Base-by-base conservation (phyloP, 768 basidiomycete species). In the Guyanaporus albipodus region DNA sequence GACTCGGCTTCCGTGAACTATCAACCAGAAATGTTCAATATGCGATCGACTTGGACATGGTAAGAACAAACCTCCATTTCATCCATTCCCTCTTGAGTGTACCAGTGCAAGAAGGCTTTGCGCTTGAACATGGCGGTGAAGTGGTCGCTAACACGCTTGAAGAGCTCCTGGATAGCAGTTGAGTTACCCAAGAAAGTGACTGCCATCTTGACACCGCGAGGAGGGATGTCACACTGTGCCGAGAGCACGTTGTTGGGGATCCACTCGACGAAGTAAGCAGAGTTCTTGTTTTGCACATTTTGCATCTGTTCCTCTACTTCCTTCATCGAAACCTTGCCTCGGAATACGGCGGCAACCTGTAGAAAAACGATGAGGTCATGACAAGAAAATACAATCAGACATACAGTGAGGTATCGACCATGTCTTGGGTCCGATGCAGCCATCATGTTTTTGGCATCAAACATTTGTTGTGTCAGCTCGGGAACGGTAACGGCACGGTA, bases 371-470 rank as follows among this genome's bases (percentile, higher is more conserved):
- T 50, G 15, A 55, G 32, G 3, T 5, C 4, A 19, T 23, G 4
- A 17, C 4, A 15, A 3, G 15, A 4, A 34, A 50, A 15, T 18
- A 18, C 38, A 10, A 31, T 22, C 21, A 39, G 35, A 60, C 79
- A 42, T 58, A 86, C 95, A 32, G 96, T 99, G 51, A 99, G 85
- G 75, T 98, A 99, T 59, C 93, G 89, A 53, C 96, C 96, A 58
- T 96, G 89, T 64, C 93, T 77, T 33, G 96, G 96, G 74, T 97
- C 93, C 19, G 89, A 89, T 19, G 96, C 96, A 58, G 94, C 92
- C 93, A 97, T 95, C 91, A 95, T 94, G 85, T 97, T 97, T 83
- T 96, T 97, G 36, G 93, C 91, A 60, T 97, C 95, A 69, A 98
- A 99, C 94, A 98, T 98, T 64, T 99, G 96, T 66, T 92, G 88